phyloP scores from a whole-genome alignment of 225 moss, liverwort and hornwort genomes.

The Takakia lepidozioides region DNA sequence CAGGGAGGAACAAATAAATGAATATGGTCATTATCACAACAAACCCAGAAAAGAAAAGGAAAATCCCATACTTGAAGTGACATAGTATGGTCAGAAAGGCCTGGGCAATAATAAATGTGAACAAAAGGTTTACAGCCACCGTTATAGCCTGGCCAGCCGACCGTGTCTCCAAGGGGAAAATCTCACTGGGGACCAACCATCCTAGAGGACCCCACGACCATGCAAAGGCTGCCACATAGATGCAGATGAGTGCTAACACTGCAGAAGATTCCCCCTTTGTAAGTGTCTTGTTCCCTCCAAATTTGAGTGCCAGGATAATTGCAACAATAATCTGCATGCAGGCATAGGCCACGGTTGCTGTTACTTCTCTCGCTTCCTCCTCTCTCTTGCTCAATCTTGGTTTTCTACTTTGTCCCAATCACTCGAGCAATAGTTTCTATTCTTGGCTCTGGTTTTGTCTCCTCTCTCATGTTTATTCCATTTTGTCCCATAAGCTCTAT shows the following conservation, averaged over 20 bases:
- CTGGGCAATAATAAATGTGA: slow-evolving; percentile 9
- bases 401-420: too few species aligned
- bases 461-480: too few species aligned
- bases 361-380: too few species aligned
- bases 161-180: slow-evolving; percentile 22
- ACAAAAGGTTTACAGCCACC: slow-evolving; percentile 7
- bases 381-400: too few species aligned
- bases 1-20: slow-evolving; percentile 13
- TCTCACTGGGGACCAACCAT: slow-evolving; percentile 17
- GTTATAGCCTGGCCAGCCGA: slow-evolving; percentile 11
- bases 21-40: slow-evolving; percentile 17
- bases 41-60: slow-evolving; percentile 20
- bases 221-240: slow-evolving; percentile 13
- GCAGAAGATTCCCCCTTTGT: not conserved
- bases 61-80: slow-evolving; percentile 10
- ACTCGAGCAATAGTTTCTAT: too few species aligned
- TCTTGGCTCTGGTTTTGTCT: too few species aligned
- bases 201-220: slow-evolving; percentile 23
- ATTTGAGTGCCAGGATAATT: slow-evolving; percentile 8
- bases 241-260: slow-evolving; percentile 11
- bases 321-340: slow-evolving; percentile 11
- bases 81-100: slow-evolving; percentile 13
- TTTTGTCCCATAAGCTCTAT: not conserved
- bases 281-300: slow-evolving; percentile 4
- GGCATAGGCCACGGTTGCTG: too few species aligned